Base-by-base conservation (phyloP, 2,329 filamentous ascomycete species). In the Beauveria bassiana region DNA sequence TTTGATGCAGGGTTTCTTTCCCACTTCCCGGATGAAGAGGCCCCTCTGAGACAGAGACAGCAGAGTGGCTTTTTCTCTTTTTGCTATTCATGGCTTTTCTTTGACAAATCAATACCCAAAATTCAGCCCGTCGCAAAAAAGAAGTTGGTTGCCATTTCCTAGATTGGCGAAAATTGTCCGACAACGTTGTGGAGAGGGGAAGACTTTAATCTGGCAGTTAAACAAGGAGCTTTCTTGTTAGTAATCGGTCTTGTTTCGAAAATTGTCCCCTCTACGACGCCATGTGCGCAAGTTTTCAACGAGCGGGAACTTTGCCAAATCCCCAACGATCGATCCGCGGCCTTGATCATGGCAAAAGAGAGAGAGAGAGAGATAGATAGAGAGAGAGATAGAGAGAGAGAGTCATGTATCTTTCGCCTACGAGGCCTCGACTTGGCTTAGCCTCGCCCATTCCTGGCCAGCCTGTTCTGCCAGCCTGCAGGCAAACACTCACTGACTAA, bases 121-220 rank as follows among this genome's bases (percentile, higher is more conserved):
- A 16, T 34, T 60, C 26, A 38, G 49, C 42, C 49, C 49, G 26
- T 53, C 34, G 43, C 31, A 38, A 38, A 50, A 50, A 28, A 12
- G 24, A 7, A 38, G 49, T 40, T 22, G 18, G 5, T 8, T 16
- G 20, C 20, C 34, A 31, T 20, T 12, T 20, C 42, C 34, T 22
- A 38, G 58, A 60, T 53, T 47, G 38, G 58, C 58, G 40, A 53
- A 53, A 59, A 51, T 59, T 59, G 47, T 28, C 56, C 46, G 56
- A 43, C 46, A 34, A 34, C 1, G 3, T 38, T 42, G 46, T 59
- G 46, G 46, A 59, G 46, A 59, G 46, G 28, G 8, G 12, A 34
- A n/a, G n/a, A n/a, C n/a, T n/a, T n/a, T n/a, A n/a, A n/a, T n/a
- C 31, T 14, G 31, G 31, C 31, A 34, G 31, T 10, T 34, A 34